Evolutionary conservation across 202 grass and related monocot genomes (phyloP), one percentile per base, ranked within the genome.

Genomic region (Schoenoplectus triqueter): DNA sequence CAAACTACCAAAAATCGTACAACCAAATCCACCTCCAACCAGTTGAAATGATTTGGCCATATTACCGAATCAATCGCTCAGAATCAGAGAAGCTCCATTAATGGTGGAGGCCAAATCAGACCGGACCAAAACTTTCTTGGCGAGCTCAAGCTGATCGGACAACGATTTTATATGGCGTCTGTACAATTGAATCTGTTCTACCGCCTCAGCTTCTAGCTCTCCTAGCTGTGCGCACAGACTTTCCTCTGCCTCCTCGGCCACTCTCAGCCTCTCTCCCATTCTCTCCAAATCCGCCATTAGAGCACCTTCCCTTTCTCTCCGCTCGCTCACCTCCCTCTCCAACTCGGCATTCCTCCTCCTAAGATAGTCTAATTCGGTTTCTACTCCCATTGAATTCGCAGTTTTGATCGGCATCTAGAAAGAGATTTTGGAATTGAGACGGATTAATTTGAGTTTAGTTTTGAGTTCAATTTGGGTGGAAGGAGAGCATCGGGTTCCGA

Each of bases 151-250:
- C 50, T 70, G 22, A 55, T 69, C 21, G 7, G 19, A 13, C 13
- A 83, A 42, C 60, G 18, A 10, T 11, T 83, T 66, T 15, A 69
- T 69, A 55, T 83, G 80, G 18, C 51, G 48, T 69, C 20, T 47
- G 67, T 85, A 39, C 56, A 68, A 9, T 10, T 22, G 69, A 17
- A 76, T 41, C 41, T 74, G 69, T 31, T 85, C 57, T 61, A 76
- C 40, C 0, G 83, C 83, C 67, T 85, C 71, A 7, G 83, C 83
- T 7, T 85, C 83, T 21, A 85, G 57, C 31, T 85, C 83, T 65
- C 83, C 83, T 47, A 85, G 68, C 7, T 85, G 69, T 14, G 76
- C 39, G 18, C 83, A 85, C 15, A 85, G 40, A 2, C 83, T 73
- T 54, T 85, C 83, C 68, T 85, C 71, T 0, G 71, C 83, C 6